Evolutionary conservation across 1,284 basidiomycete genomes (phyloP).

Genomic region (Microbotryum scabiosae): DNA sequence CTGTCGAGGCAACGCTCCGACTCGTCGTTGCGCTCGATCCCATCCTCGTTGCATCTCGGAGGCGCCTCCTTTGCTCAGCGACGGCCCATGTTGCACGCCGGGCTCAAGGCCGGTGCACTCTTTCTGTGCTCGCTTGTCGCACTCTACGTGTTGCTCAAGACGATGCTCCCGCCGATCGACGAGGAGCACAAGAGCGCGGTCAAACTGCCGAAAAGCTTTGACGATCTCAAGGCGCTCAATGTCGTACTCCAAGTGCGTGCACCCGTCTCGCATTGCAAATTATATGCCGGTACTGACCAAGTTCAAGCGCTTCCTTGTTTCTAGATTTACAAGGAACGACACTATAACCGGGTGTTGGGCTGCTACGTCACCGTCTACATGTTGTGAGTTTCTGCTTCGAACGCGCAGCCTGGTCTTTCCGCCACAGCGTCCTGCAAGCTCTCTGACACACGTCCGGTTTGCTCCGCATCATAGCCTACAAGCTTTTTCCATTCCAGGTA

Average conservation of each 20-base stretch:
- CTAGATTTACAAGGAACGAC: slow-evolving; percentile 40
- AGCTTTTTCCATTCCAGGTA: slow-evolving; percentile 91
- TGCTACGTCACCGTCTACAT: slow-evolving; percentile 59
- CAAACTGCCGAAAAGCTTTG: slow-evolving; percentile 40
- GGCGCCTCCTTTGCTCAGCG: slow-evolving; percentile 10
- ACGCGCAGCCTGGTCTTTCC: background rate
- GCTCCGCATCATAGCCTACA: slow-evolving; percentile 58
- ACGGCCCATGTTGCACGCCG: slow-evolving; percentile 61
- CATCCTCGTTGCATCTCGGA: slow-evolving; percentile 19
- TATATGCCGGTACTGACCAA: background rate
- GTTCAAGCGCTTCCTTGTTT: background rate
- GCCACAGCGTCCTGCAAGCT: background rate
- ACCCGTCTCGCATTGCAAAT: background rate
- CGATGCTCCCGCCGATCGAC: slow-evolving; percentile 34
- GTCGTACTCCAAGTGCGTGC: slow-evolving; percentile 34
- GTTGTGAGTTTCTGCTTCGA: slow-evolving; percentile 54
- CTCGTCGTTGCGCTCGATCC: slow-evolving; percentile 13
- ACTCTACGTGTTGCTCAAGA: slow-evolving; percentile 23
- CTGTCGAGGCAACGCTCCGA: background rate
- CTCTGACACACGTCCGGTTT: background rate
- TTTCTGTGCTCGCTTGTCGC: slow-evolving; percentile 47
- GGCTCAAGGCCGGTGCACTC: slow-evolving; percentile 68
- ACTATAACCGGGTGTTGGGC: slow-evolving; percentile 39
- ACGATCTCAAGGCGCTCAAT: slow-evolving; percentile 40
- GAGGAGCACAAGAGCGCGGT: slow-evolving; percentile 30